Evolutionary conservation across 495 filamentous ascomycete species (phyloP).

Genomic region (Penicillium cosmopolitanum): DNA sequence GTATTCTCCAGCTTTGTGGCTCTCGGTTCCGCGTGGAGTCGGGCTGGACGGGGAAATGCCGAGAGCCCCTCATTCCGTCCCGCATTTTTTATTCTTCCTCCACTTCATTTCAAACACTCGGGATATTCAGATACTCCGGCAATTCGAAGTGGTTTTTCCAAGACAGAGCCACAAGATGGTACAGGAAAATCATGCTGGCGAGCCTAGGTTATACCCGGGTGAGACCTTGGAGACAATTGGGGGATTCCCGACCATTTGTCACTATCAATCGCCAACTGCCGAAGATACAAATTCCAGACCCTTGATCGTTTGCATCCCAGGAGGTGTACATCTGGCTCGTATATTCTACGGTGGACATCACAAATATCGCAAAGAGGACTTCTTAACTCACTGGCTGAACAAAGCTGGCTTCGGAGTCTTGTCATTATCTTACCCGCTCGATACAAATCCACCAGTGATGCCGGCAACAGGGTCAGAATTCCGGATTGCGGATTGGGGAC

Average conservation of each 20-base stretch:
- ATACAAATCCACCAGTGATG: constrained; percentile 21
- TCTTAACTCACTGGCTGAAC: constrained; percentile 25
- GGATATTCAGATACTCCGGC: too few species aligned
- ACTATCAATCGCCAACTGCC: constrained; percentile 17
- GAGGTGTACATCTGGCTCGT: constrained; percentile 23
- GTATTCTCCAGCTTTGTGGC: too few species aligned
- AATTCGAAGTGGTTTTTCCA: too few species aligned
- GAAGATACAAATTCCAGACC: constrained; percentile 9
- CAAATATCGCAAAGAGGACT: constrained; percentile 16
- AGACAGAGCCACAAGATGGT: too few species aligned
- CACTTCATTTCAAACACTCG: neutral
- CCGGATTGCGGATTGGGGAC: constrained; percentile 27
- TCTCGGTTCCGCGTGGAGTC: neutral
- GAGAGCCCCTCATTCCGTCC: neutral
- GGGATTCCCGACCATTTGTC: constrained; percentile 26
- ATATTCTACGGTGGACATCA: constrained; percentile 33
- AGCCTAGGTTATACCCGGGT: constrained; percentile 17
- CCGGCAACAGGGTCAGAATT: constrained; percentile 17
- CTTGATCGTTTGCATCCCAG: constrained; percentile 29
- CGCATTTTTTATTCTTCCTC: neutral
- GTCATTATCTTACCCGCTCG: constrained; percentile 32
- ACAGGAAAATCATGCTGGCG: too few species aligned
- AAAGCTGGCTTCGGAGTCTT: constrained; percentile 22
- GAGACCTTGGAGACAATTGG: constrained; percentile 22
- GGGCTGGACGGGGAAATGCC: neutral